Conservation (phyloP, 1,139 yeast species). For the Yamadazyma diospyri region DNA sequence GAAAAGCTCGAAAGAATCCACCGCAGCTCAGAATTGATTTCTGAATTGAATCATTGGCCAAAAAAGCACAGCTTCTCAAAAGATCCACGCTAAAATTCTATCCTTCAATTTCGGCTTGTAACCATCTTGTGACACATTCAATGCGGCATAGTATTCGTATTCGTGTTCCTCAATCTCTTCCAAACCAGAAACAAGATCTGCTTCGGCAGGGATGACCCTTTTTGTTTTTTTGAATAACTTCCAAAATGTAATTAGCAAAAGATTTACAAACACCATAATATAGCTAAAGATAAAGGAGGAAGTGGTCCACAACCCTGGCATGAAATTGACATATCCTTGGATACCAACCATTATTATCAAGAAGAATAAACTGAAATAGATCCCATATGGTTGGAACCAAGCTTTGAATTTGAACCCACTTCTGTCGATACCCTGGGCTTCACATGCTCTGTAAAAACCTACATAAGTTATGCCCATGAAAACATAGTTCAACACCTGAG, state of each 20-base stretch:
- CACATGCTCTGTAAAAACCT: slow-evolving; percentile 56
- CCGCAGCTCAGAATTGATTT: too few species aligned
- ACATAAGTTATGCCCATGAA: slow-evolving; percentile 59
- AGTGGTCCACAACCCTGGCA: slow-evolving; percentile 27
- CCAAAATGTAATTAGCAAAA: slow-evolving; percentile 23
- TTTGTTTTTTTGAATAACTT: slow-evolving; percentile 26
- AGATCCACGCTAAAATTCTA: slow-evolving; percentile 8
- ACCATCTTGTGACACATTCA: slow-evolving; percentile 4
- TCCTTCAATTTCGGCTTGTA: slow-evolving; percentile 3
- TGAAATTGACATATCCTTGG: slow-evolving; percentile 34
- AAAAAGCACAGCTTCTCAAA: too few species aligned
- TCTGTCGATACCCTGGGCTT: slow-evolving; percentile 61
- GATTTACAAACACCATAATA: slow-evolving; percentile 30
- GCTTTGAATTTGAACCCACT: slow-evolving; percentile 66
- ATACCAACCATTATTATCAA: slow-evolving; percentile 32
- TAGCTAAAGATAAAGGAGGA: slow-evolving; percentile 40
- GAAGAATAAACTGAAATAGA: slow-evolving; percentile 41
- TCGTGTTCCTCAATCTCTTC: slow-evolving; percentile 40
- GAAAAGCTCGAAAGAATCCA: too few species aligned
- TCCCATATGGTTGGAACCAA: slow-evolving; percentile 72
- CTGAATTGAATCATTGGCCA: too few species aligned
- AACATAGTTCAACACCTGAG: slow-evolving; percentile 69
- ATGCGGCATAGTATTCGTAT: slow-evolving; percentile 17
- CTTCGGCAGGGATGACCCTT: slow-evolving; percentile 24
- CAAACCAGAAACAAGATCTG: slow-evolving; percentile 28